Conservation (phyloP, 2,329 filamentous ascomycete genomes). For the Davidsoniella eucalypti region DNA sequence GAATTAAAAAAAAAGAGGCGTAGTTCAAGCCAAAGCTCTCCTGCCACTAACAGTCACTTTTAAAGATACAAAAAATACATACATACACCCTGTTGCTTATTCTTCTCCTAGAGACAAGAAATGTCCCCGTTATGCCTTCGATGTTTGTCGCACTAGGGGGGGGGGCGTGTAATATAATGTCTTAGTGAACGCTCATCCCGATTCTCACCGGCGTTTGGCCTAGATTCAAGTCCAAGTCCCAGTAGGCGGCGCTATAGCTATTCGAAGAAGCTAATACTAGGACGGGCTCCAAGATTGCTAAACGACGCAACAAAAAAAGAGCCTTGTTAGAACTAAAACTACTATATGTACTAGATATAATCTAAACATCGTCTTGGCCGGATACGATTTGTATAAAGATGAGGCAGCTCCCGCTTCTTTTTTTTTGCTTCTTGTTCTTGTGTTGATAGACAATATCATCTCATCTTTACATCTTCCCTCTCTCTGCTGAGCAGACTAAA, state of each 20-base stretch:
- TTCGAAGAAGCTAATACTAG: neutral
- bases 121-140: no score
- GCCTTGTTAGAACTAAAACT: neutral
- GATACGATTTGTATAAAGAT: conserved; percentile 10
- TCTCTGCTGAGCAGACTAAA: neutral
- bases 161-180: no score
- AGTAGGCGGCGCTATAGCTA: no score
- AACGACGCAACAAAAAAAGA: neutral
- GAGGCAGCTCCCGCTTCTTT: neutral
- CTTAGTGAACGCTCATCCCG: neutral
- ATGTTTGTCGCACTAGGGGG: no score
- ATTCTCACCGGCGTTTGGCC: conserved; percentile 5
- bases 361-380: no score
- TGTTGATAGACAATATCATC: neutral
- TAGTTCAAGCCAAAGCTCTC: no score
- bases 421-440: neutral
- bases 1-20: no score
- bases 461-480: neutral
- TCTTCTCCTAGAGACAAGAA: no score
- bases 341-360: neutral
- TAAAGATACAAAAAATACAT: no score
- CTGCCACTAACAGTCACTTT: no score
- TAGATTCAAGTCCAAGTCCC: neutral
- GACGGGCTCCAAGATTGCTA: neutral
- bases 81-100: no score